phyloP scores from a whole-genome alignment of 768 basidiomycete genomes.

The Suillus placidus region DNA sequence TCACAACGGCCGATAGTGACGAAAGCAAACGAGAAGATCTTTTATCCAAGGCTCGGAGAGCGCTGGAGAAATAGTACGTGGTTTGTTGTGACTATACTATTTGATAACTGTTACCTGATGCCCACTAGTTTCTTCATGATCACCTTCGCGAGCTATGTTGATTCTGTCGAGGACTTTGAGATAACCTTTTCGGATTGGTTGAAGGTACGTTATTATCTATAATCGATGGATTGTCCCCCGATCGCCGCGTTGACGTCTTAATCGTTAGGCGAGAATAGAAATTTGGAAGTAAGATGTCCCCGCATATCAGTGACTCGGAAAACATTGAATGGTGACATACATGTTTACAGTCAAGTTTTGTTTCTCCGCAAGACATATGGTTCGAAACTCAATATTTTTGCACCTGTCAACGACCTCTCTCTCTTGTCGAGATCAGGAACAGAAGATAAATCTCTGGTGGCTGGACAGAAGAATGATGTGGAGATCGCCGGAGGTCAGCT shows the following conservation, averaged over 20 bases:
- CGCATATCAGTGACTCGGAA: conserved; percentile 3
- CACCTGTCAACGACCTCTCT: conserved; percentile 88
- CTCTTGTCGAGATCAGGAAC: conserved; percentile 72
- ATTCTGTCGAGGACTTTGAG: conserved; percentile 61
- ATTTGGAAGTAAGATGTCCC: conserved; percentile 79
- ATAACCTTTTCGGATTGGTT: conserved; percentile 88
- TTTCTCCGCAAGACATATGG: conserved; percentile 83
- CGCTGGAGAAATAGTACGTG: conserved; percentile 88
- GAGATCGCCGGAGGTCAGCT: conserved; percentile 82
- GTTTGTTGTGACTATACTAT: conserved; percentile 2
- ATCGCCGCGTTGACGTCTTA: background rate
- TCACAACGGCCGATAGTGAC: conserved; percentile 72
- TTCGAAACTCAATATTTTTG: conserved; percentile 85
- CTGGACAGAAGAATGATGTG: conserved; percentile 74
- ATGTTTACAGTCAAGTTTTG: conserved; percentile 68
- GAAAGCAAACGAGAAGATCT: conserved; percentile 52
- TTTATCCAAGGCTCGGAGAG: conserved; percentile 68
- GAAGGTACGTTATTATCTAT: conserved; percentile 48
- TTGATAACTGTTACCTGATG: conserved; percentile 5
- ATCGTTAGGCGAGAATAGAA: conserved; percentile 71
- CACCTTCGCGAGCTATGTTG: conserved; percentile 88
- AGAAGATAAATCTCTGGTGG: conserved; percentile 55
- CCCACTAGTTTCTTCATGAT: conserved; percentile 84
- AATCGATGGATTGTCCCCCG: background rate
- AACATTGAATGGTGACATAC: conserved; percentile 1